Evolutionary conservation across 179 eudicot species (phyloP).

Genomic region (Patellifolia procumbens): DNA sequence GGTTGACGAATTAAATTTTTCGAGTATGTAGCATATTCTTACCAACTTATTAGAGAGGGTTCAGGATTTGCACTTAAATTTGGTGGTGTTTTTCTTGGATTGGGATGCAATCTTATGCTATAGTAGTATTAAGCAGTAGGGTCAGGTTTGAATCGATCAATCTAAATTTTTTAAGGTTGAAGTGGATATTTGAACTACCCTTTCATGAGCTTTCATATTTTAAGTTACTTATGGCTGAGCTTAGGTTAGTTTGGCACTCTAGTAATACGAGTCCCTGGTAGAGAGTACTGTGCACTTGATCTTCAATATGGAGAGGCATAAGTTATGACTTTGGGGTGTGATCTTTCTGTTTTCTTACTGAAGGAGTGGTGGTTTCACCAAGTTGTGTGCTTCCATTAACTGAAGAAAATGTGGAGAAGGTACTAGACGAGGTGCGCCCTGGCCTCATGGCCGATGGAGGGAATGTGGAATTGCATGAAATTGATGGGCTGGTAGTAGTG

Average conservation of each 20-base stretch:
- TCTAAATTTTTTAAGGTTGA: not conserved
- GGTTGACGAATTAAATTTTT: too few relatives aligned
- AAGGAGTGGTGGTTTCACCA: constrained; percentile 59
- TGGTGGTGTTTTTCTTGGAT: too few relatives aligned
- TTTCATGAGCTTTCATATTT: too few relatives aligned
- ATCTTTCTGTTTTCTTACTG: constrained; percentile 8
- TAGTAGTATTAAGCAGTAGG: too few relatives aligned
- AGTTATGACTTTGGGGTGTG: not conserved
- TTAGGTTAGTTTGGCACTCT: not conserved
- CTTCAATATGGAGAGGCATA: not conserved
- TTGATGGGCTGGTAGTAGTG: constrained; percentile 86
- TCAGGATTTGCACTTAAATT: too few relatives aligned
- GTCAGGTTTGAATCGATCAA: not conserved
- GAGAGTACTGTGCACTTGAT: not conserved
- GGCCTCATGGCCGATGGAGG: constrained; percentile 97
- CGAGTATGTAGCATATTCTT: too few relatives aligned
- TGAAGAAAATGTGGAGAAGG: constrained; percentile 91
- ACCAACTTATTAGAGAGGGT: too few relatives aligned
- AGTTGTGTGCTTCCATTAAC: constrained; percentile 79
- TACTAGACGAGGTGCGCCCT: constrained; percentile 86
- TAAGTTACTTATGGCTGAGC: too few relatives aligned
- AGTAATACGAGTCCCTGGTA: not conserved
- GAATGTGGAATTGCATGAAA: constrained; percentile 85
- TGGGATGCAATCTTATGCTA: too few relatives aligned
- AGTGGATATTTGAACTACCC: too few relatives aligned